Evolutionary conservation across 305 asterid species (phyloP).

Genomic region (Fraxinus velutina): DNA sequence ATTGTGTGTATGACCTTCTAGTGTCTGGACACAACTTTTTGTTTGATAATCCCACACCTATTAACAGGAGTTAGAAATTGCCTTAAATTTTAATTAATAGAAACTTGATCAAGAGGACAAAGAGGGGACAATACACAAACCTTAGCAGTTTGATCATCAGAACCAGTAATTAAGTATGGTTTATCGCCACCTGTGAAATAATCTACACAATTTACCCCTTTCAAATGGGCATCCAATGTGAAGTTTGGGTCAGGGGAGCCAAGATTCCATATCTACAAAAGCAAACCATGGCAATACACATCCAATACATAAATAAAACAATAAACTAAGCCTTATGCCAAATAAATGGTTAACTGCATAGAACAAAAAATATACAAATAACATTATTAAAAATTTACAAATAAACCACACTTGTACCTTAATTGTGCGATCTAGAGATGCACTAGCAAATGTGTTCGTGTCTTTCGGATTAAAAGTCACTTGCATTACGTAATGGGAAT

Average conservation of each 20-base stretch:
- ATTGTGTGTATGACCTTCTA: conserved; percentile 97
- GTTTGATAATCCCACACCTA: conserved; percentile 99
- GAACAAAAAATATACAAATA: conserved; percentile 5
- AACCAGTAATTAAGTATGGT: conserved; percentile 88
- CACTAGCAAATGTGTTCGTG: conserved; percentile 98
- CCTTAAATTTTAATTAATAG: conserved; percentile 7
- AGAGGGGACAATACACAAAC: conserved; percentile 38
- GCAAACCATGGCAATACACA: conserved; percentile 15
- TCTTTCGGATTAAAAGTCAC: conserved; percentile 97
- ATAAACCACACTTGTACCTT: conserved; percentile 52
- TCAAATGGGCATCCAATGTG: conserved; percentile 90
- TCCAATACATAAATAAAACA: neutral
- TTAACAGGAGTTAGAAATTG: conserved; percentile 25
- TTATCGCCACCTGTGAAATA: conserved; percentile 98
- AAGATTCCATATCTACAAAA: conserved; percentile 89
- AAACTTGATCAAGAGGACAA: conserved; percentile 18
- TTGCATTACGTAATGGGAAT: conserved; percentile 99
- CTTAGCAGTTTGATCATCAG: conserved; percentile 99
- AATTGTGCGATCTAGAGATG: conserved; percentile 94
- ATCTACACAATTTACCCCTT: conserved; percentile 98
- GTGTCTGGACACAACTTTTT: conserved; percentile 92
- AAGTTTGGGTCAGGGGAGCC: conserved; percentile 99
- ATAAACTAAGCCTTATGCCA: neutral
- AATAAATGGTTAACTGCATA: neutral
- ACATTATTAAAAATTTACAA: conserved; percentile 6